Base-by-base conservation (phyloP, 2,329 filamentous ascomycete species). In the Nemania sp. region DNA sequence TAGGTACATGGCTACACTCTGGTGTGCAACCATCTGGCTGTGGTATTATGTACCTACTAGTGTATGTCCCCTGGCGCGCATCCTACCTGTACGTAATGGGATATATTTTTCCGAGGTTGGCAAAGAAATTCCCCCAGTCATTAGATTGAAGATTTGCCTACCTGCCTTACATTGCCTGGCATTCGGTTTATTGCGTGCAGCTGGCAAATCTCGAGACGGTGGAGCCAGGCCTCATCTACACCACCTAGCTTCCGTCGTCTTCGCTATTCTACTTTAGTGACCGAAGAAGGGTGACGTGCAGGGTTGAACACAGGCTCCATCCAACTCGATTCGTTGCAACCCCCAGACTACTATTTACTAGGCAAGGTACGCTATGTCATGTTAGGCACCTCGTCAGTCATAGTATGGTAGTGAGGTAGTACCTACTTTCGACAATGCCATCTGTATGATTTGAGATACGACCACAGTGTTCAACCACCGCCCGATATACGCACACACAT, bases 161-260 rank as follows among this genome's bases (percentile, higher is more conserved):
- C 25, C 25, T 29, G 7, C 25, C 7, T 29, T 29, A 29, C 4
- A 29, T n/a, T n/a, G n/a, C 25, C 25, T 29, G n/a, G n/a, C n/a
- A 50, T 60, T 60, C 56, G 56, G 55, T 59, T 59, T 62, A 62
- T 62, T 62, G 42, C 56, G 47, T 59, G 52, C 60, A 59, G 60
- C 51, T 59, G 48, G 51, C 45, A 61, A 55, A 58, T 63, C 47
- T 60, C 52, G 32, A 53, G 43, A 34, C 29, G 25, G 60, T 58
- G 53, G 61, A n/a, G 54, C 51, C 12, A 35, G 57, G 21, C n/a
- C 25, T 57, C 37, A 20, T 60, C 54, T 49, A 6, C 48, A 32
- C 11, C 15, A 25, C 43, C 15, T 47, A 48, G 42, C 57, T 58
- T 61, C 57, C 54, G 52, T 34, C 13, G 34, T 55, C 37, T 43